These are phyloP conservation scores for Flaveria ramosissima DNA, from an alignment of 129 eudicot species.

Conservation along the genomic window DNA sequence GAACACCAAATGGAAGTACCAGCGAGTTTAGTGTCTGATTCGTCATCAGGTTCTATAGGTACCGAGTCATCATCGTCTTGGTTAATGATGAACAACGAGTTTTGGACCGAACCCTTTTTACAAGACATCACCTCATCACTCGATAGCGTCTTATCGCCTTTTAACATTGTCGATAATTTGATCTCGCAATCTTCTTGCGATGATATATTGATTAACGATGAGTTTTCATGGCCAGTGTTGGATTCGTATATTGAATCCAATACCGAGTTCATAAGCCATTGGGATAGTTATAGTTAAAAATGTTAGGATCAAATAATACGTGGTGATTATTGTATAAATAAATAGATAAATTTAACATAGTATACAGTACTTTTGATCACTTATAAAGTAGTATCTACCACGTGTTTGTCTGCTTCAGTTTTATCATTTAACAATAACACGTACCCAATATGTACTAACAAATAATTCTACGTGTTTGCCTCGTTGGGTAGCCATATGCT, in stretches of 20 bases:
- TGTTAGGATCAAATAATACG: no score
- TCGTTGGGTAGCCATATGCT: no score
- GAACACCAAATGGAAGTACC: not conserved
- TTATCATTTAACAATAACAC: no score
- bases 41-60: constrained; percentile 5
- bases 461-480: no score
- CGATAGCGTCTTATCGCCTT: not conserved
- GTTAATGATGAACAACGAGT: constrained; percentile 10
- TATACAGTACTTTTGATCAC: no score
- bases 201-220: constrained; percentile 12
- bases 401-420: no score
- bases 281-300: not conserved
- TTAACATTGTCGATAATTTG: not conserved
- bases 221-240: constrained; percentile 23
- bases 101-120: constrained; percentile 28
- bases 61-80: not conserved
- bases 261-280: not conserved
- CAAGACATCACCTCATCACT: constrained; percentile 19
- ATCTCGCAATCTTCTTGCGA: not conserved
- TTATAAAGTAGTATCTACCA: no score
- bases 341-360: no score
- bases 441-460: no score
- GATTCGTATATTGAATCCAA: constrained; percentile 19
- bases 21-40: not conserved
- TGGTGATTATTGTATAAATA: no score